A percentile compares a stretch with the other conserved stretches of the same genome.
phyloP scores from a whole-genome alignment of 2,329 filamentous ascomycete genomes.

The Alternaria atra region DNA sequence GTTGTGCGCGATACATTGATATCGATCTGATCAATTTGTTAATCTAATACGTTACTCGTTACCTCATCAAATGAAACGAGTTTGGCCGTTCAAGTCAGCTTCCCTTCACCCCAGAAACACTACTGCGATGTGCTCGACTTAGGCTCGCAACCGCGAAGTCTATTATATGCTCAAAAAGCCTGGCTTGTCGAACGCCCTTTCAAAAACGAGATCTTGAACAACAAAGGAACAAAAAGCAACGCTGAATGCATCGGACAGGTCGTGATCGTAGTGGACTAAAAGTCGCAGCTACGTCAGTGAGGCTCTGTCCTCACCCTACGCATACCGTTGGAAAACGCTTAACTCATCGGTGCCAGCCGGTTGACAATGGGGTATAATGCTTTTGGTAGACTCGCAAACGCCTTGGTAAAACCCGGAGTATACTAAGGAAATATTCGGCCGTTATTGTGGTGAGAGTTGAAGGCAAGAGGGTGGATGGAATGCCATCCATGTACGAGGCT shows the following conservation, averaged over 20 bases:
- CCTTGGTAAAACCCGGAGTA: conserved; percentile 13
- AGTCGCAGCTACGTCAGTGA: conserved; percentile 13
- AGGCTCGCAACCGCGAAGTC: conserved; percentile 9
- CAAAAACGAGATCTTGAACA: neutral
- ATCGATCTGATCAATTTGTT: conserved; percentile 11
- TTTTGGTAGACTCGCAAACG: conserved; percentile 16
- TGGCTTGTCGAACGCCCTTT: conserved; percentile 6
- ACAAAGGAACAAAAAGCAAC: conserved; percentile 3
- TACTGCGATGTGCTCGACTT: neutral
- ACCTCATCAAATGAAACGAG: neutral
- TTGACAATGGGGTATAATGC: conserved; percentile 29
- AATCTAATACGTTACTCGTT: conserved; percentile 4
- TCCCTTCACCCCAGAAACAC: neutral
- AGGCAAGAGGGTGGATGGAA: neutral
- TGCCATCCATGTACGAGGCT: neutral
- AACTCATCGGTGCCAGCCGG: conserved; percentile 27
- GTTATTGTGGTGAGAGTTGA: conserved; percentile 6
- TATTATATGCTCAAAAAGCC: conserved; percentile 2
- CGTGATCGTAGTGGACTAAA: conserved; percentile 5
- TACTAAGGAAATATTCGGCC: conserved; percentile 8
- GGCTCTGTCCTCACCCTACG: conserved; percentile 14
- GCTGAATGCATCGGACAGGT: conserved; percentile 14
- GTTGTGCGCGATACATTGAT: neutral
- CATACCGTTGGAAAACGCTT: conserved; percentile 18
- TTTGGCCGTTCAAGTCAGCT: neutral